Percentiles rank a stretch among this genome's conserved stretches.
These are phyloP conservation scores for Scolecobasidium constrictum DNA, from an alignment of 2,329 filamentous ascomycete genomes.

Conservation along the genomic window DNA sequence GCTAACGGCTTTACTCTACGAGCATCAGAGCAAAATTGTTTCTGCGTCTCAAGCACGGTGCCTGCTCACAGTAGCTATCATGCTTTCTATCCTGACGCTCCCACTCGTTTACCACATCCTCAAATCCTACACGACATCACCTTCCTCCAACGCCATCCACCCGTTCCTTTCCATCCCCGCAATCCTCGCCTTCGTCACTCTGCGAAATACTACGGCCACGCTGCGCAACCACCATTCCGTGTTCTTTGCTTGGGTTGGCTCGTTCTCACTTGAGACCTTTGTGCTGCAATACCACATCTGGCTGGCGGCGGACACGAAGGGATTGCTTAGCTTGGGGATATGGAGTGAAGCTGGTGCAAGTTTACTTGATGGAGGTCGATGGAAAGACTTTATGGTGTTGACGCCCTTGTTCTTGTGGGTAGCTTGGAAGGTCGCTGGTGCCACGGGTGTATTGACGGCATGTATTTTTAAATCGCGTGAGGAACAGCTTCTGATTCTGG, in stretches of 20 bases:
- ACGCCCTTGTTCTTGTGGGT: conserved; percentile 33
- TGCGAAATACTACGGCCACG: conserved; percentile 38
- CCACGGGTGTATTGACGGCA: conserved; percentile 25
- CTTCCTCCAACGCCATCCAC: conserved; percentile 38
- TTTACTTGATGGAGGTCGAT: conserved; percentile 18
- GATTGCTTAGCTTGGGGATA: conserved; percentile 32
- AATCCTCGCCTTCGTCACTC: conserved; percentile 39
- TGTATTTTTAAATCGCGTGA: conserved; percentile 19
- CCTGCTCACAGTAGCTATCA: too few relatives aligned
- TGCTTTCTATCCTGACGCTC: too few relatives aligned
- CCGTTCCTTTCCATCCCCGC: conserved; percentile 45
- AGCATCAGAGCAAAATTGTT: too few relatives aligned
- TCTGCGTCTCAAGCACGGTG: too few relatives aligned
- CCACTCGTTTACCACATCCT: too few relatives aligned
- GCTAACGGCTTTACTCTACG: conserved; percentile 35
- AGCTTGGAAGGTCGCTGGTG: conserved; percentile 26
- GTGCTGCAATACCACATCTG: conserved; percentile 52
- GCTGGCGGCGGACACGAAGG: conserved; percentile 47
- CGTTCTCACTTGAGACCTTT: conserved; percentile 48
- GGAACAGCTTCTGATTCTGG: background rate
- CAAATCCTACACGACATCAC: too few relatives aligned
- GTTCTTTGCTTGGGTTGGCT: conserved; percentile 44
- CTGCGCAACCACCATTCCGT: conserved; percentile 34
- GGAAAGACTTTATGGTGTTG: conserved; percentile 27
- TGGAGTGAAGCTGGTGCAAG: conserved; percentile 18